Base-by-base conservation (phyloP, 1,284 basidiomycete genomes). In the Heterobasidion annosum region DNA sequence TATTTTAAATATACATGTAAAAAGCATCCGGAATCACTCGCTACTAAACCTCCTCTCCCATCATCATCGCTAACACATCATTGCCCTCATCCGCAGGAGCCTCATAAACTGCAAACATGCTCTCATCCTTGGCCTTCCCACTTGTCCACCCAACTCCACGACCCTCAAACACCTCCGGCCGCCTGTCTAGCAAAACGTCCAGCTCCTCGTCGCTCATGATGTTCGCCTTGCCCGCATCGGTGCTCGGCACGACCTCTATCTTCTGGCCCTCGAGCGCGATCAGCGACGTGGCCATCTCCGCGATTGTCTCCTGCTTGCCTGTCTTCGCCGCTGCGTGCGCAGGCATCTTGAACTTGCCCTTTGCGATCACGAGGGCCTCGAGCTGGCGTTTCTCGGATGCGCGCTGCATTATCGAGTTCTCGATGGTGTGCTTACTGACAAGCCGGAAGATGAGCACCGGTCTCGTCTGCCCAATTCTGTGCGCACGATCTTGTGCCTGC, bases 401-500 rank as follows among this genome's bases (percentile, higher is more conserved):
- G 34, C 87, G 83, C 65, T 93, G 82, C 76, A 98, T 85, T 63
- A 98, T 94, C 67, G 85, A 88, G 47, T 88, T 89, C 73, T 98
- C 95, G 59, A 98, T 79, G 0, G 94, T 97, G 69, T 93, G 88
- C 1, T 84, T 85, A 35, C 82, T 88, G 35, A 97, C 85, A 0
- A 98, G 77, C 40, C 94, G 81, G 74, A 93, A 97, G 54, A 97
- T 83, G 48, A 95, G 76, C 53, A 95, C 91, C 1, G 91, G 91
- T 60, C 77, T 85, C 16, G 85, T 95, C 70, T 98, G 95, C 1
- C 95, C 95, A 56, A 98, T 98, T 7, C 95, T 85, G 68, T 98
- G 95, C 0, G 93, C 95, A 35, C 95, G 82, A 65, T 97, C 96
- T 68, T 96, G 93, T 0, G 96, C 96, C 69, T 99, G 95, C 4